Evolutionary conservation across 164 flowering plant species (phyloP).

Genomic region (Tetracentron sinense): DNA sequence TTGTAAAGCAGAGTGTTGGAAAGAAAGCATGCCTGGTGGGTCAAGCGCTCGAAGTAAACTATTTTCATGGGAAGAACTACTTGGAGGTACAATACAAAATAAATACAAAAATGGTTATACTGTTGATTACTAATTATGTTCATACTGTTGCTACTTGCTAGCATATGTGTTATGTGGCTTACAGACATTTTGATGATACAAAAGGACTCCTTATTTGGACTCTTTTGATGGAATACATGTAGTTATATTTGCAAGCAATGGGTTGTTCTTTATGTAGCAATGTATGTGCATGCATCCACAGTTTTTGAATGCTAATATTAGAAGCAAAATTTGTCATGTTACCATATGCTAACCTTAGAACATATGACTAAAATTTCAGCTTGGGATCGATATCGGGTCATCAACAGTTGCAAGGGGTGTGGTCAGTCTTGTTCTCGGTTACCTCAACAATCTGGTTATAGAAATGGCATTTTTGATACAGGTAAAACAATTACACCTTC

Average conservation of each 20-base stretch:
- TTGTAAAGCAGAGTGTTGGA: conserved; percentile 95
- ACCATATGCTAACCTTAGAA: conserved; percentile 5
- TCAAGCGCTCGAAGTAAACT: conserved; percentile 84
- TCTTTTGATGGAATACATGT: too few relatives aligned
- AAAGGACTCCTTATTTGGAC: too few relatives aligned
- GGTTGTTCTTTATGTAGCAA: too few relatives aligned
- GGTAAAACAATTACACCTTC: conserved; percentile 36
- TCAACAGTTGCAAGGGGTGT: conserved; percentile 96
- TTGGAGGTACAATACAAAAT: conserved; percentile 62
- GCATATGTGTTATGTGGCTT: too few relatives aligned
- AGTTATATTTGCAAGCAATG: too few relatives aligned
- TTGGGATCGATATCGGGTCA: conserved; percentile 83
- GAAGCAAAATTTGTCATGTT: too few relatives aligned
- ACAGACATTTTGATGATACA: too few relatives aligned
- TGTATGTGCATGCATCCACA: too few relatives aligned
- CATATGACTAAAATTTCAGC: conserved; percentile 33
- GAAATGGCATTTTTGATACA: conserved; percentile 95
- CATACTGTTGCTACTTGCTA: background rate
- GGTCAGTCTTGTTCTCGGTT: conserved; percentile 83
- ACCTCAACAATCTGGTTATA: conserved; percentile 77
- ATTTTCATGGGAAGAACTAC: conserved; percentile 81
- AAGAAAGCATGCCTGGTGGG: conserved; percentile 89
- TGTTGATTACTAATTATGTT: background rate
- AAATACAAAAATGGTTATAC: too few relatives aligned
- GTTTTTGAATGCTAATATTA: too few relatives aligned